Evolutionary conservation across 257 asterid genomes (phyloP).

Genomic region (Solanum chilense): DNA sequence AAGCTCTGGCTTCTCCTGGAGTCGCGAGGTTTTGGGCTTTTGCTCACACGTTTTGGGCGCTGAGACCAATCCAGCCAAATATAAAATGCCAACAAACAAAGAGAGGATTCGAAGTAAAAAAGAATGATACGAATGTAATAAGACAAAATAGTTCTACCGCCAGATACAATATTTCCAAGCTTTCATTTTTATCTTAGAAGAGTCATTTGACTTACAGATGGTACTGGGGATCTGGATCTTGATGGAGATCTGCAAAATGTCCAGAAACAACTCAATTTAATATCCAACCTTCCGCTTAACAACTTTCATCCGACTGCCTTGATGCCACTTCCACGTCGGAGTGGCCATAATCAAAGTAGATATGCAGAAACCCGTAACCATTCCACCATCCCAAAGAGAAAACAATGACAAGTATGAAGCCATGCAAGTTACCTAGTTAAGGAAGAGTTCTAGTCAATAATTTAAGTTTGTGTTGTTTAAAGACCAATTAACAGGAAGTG

Average conservation of each 20-base stretch:
- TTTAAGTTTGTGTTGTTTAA: constrained; percentile 8
- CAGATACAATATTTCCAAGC: not conserved
- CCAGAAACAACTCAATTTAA: constrained; percentile 95
- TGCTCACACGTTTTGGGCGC: constrained; percentile 22
- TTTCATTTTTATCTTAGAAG: not conserved
- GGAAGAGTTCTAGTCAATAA: constrained; percentile 14
- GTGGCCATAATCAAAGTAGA: constrained; percentile 35
- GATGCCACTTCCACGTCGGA: constrained; percentile 71
- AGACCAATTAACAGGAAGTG: constrained; percentile 12
- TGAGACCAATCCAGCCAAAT: not conserved
- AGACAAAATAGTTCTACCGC: not conserved
- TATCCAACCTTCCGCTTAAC: constrained; percentile 68
- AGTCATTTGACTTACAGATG: constrained; percentile 59
- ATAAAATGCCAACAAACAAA: constrained; percentile 2
- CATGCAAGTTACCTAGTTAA: constrained; percentile 31
- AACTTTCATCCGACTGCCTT: constrained; percentile 82
- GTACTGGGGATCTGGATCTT: constrained; percentile 89
- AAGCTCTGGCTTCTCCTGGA: constrained; percentile 46
- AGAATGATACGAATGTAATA: not conserved
- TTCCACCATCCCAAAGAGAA: constrained; percentile 21
- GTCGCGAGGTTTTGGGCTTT: constrained; percentile 18
- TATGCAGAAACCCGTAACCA: not conserved
- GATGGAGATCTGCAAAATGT: constrained; percentile 99
- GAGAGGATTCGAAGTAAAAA: not conserved
- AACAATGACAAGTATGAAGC: constrained; percentile 11